Evolutionary conservation across 345 rosid genomes (phyloP).

Genomic region (Aquilaria sinensis): DNA sequence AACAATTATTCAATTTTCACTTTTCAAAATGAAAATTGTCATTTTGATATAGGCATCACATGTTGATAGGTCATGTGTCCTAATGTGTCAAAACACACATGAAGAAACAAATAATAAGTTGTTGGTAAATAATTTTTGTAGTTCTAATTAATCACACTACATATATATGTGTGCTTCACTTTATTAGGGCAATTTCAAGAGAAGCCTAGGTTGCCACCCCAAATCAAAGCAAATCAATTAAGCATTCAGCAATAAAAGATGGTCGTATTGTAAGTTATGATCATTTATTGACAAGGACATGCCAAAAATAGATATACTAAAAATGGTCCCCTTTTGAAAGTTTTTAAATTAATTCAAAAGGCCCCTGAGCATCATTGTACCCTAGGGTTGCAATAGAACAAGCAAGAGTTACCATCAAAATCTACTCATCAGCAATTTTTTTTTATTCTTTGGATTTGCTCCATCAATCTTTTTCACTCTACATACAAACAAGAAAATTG

Average conservation of each 20-base stretch:
- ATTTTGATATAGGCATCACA: too few relatives aligned
- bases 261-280: constrained; percentile 24
- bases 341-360: constrained; percentile 9
- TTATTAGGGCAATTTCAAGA: constrained; percentile 14
- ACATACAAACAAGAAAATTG: not conserved
- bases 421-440: constrained; percentile 28
- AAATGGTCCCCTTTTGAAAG: constrained; percentile 45
- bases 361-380: constrained; percentile 42
- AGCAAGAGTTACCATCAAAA: constrained; percentile 70
- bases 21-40: too few relatives aligned
- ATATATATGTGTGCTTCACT: constrained; percentile 6
- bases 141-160: too few relatives aligned
- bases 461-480: constrained; percentile 14
- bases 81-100: too few relatives aligned
- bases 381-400: constrained; percentile 56
- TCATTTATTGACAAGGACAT: constrained; percentile 24
- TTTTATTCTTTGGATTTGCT: constrained; percentile 26
- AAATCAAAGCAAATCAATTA: constrained; percentile 23
- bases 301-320: constrained; percentile 18
- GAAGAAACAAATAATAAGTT: too few relatives aligned
- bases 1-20: too few relatives aligned
- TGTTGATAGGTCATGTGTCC: too few relatives aligned
- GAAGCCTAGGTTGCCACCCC: constrained; percentile 37
- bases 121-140: too few relatives aligned
- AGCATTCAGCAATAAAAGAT: constrained; percentile 30